Evolutionary conservation across 2,329 filamentous ascomycete species (phyloP).

Genomic region (Hymenoscyphus albidus): DNA sequence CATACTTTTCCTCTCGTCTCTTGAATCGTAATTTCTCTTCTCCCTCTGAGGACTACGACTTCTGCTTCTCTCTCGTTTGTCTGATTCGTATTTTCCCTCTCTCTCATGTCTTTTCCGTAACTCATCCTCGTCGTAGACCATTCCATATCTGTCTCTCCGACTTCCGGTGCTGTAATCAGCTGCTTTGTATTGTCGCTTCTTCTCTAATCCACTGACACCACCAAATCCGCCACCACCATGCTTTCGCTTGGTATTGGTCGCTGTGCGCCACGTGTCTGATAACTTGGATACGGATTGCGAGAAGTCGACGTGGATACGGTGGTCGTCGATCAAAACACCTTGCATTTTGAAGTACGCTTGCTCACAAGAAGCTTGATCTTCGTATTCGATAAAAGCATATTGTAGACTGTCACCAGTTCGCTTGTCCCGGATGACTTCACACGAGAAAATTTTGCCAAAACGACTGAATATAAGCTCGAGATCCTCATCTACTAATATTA

Average conservation of each 20-base stretch:
- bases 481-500: constrained; percentile 64
- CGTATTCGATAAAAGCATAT: constrained; percentile 97
- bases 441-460: constrained; percentile 91
- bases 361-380: constrained; percentile 88
- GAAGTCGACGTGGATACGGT: constrained; percentile 97
- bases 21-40: constrained; percentile 20
- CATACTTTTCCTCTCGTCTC: constrained; percentile 19
- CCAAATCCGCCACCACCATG: constrained; percentile 74
- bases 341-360: constrained; percentile 99
- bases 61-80: constrained; percentile 32
- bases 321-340: constrained; percentile 91
- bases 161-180: constrained; percentile 35
- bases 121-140: constrained; percentile 77
- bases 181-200: constrained; percentile 81
- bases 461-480: constrained; percentile 94
- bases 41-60: constrained; percentile 33
- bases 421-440: constrained; percentile 91
- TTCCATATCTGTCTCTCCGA: constrained; percentile 58
- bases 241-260: constrained; percentile 76
- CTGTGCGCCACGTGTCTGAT: constrained; percentile 82
- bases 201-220: constrained; percentile 82
- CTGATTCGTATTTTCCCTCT: constrained; percentile 32
- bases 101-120: constrained; percentile 50
- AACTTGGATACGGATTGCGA: constrained; percentile 89
- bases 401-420: constrained; percentile 93